Evolutionary conservation across 345 rosid genomes (phyloP), one percentile per base, ranked within the genome.

Genomic region (Citrus cavaleriei): DNA sequence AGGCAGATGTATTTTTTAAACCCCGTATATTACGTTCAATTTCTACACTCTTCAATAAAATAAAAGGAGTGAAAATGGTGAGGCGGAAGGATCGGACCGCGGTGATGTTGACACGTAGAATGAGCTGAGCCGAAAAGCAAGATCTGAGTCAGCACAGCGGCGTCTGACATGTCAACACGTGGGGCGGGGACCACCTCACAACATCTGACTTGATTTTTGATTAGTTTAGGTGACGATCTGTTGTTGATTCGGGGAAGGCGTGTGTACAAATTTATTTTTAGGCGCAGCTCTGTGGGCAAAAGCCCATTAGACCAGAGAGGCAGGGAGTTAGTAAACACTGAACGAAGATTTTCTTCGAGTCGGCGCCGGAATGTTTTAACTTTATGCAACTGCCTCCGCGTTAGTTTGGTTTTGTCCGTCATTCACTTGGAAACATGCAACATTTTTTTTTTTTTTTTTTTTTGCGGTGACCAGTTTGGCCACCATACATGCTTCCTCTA

Each of bases 281-380:
- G 12, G 16, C 49, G 49, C 49, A 42, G 49, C 49, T 10, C 3
- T 3, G 4, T 12, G 51, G 51, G 51, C 51, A 3, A 46, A 13
- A 13, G 51, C 3, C 14, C 14, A 12, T 3, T 13, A 12, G 49
- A 42, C 16, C 51, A 46, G 51, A 2, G 14, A 3, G 51, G 51
- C 51, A 1, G 18, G 4, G 51, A 46, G 51, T 46, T 13, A 35
- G 66, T 37, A 35, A 72, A n/a, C 61, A 42, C 25, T n/a, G 13
- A 22, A 38, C 5, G 57, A 13, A 24, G 28, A 32, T 58, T 68
- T 83, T 84, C 81, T 10, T 10, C 0, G 65, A 27, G 86, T 84
- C 83, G 83, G 90, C 86, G 86, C 85, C 85, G 81, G 80, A 28
- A 40, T 79, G 65, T 72, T 77, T 83, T 5, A 76, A 71, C 74